Percentiles rank a stretch among this genome's conserved stretches.
phyloP scores from a whole-genome alignment of 179 eudicot genomes.

The Sideroxylon spinosum region DNA sequence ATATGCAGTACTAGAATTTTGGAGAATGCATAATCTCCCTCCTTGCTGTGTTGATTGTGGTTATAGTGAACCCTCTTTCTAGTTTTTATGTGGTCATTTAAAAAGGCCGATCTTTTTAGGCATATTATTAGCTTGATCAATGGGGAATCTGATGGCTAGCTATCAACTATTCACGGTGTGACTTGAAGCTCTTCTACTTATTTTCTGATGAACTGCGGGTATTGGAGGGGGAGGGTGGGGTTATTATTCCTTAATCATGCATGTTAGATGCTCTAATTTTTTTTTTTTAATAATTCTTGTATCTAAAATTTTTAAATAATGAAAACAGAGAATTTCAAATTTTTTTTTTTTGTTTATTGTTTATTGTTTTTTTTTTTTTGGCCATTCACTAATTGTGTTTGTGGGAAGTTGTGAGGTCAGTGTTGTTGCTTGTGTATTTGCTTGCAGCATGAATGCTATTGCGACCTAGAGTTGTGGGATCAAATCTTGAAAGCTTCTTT shows the following conservation, averaged over 20 bases:
- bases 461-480: no score
- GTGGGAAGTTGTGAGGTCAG: not conserved
- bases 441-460: not conserved
- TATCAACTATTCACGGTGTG: not conserved
- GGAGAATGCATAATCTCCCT: not conserved
- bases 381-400: not conserved
- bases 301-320: not conserved
- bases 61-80: not conserved
- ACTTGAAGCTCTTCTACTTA: constrained; percentile 8
- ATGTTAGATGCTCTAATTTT: not conserved
- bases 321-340: not conserved
- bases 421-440: not conserved
- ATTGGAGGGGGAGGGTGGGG: not conserved
- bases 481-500: no score
- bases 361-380: no score
- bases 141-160: not conserved
- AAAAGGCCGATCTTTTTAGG: not conserved
- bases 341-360: no score
- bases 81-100: not conserved
- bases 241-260: not conserved
- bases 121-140: not conserved
- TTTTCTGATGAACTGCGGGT: not conserved
- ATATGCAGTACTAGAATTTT: not conserved
- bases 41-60: not conserved
- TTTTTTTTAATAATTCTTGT: not conserved